phyloP scores from a whole-genome alignment of 768 basidiomycete species.

The Lactarius sanguifluus region DNA sequence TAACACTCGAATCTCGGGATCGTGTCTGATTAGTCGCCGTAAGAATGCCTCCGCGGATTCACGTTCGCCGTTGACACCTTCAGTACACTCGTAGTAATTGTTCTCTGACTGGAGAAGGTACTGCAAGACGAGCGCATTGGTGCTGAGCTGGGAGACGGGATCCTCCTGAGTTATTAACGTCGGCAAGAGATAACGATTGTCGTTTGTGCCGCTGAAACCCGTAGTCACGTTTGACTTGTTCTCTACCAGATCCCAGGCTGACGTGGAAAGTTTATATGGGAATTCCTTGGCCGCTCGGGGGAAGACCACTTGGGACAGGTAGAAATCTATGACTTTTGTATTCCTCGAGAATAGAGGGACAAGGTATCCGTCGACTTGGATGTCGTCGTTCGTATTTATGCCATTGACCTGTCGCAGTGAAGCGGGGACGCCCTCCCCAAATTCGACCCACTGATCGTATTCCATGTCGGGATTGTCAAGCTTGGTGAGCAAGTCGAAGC shows the following conservation, averaged over 20 bases:
- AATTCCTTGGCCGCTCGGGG: constrained; percentile 52
- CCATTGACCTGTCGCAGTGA: constrained; percentile 37
- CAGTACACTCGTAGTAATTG: constrained; percentile 33
- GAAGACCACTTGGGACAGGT: constrained; percentile 47
- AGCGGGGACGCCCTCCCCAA: constrained; percentile 32
- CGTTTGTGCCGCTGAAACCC: constrained; percentile 58
- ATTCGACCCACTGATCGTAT: constrained; percentile 43
- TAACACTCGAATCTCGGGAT: constrained; percentile 44
- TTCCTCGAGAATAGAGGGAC: constrained; percentile 40
- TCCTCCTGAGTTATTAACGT: constrained; percentile 40
- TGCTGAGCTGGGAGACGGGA: constrained; percentile 39
- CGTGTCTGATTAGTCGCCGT: constrained; percentile 36
- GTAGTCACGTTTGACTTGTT: constrained; percentile 39
- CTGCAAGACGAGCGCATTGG: constrained; percentile 47
- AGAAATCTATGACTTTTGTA: constrained; percentile 46
- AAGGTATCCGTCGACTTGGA: constrained; percentile 35
- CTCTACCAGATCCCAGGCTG: constrained; percentile 53
- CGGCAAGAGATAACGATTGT: constrained; percentile 40
- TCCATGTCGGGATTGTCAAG: constrained; percentile 43
- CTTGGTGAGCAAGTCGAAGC: constrained; percentile 42
- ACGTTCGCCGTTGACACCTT: constrained; percentile 11
- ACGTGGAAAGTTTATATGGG: constrained; percentile 45
- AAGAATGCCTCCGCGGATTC: constrained; percentile 35
- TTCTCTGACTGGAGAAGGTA: constrained; percentile 44
- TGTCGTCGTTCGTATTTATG: constrained; percentile 45